Evolutionary conservation across 129 eudicot genomes (phyloP).

Genomic region (Cynara cardunculus): DNA sequence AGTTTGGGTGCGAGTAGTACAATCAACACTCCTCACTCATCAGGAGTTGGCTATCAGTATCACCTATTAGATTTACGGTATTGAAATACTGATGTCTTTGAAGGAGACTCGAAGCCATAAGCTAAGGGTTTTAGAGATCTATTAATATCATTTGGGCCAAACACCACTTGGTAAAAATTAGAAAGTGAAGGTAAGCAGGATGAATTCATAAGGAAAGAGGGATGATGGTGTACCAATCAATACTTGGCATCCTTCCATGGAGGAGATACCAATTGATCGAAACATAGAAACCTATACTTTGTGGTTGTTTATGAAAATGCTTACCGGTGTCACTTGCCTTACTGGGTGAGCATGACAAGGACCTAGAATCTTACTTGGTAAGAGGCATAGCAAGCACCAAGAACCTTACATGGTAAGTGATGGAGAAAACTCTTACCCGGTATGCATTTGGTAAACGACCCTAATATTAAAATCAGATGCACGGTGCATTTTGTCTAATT

Average conservation of each 20-base stretch:
- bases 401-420: too few relatives aligned
- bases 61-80: too few relatives aligned
- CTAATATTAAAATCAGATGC: background rate
- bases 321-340: too few relatives aligned
- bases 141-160: background rate
- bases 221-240: background rate
- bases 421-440: too few relatives aligned
- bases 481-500: slow-evolving; percentile 10
- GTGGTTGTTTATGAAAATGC: too few relatives aligned
- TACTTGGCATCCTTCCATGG: background rate
- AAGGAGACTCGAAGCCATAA: background rate
- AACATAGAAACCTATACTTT: background rate
- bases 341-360: too few relatives aligned
- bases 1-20: background rate
- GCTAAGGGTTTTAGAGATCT: slow-evolving; percentile 1
- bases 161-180: background rate
- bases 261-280: background rate
- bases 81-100: background rate
- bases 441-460: too few relatives aligned
- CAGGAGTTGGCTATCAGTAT: too few relatives aligned
- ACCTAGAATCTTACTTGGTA: too few relatives aligned
- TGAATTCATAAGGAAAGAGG: background rate
- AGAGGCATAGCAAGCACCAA: too few relatives aligned
- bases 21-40: too few relatives aligned
- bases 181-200: background rate